These are phyloP conservation scores for Auricularia heimuer DNA, from an alignment of 768 basidiomycete genomes.

Conservation along the genomic window DNA sequence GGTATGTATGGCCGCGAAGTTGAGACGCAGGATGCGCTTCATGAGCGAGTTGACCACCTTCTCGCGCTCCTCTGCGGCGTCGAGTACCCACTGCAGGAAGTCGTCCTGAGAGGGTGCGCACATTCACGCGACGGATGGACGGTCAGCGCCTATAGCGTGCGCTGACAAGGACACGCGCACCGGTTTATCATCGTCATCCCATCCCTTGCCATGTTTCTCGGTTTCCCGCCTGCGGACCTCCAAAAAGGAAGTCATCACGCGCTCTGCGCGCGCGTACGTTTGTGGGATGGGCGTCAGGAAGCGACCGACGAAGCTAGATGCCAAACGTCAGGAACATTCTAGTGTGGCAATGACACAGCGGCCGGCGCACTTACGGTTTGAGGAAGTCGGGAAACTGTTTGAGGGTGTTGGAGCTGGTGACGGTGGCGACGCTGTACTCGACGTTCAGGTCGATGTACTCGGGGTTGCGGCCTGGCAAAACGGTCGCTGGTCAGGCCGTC, in stretches of 20 bases:
- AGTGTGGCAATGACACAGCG: neutral
- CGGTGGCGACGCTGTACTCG: constrained; percentile 27
- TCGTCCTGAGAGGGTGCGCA: constrained; percentile 27
- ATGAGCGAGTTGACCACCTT: constrained; percentile 24
- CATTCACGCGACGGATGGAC: too few species aligned
- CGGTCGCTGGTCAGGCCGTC: too few species aligned
- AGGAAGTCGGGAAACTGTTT: constrained; percentile 13
- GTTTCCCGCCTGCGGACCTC: constrained; percentile 18
- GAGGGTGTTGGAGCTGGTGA: constrained; percentile 15
- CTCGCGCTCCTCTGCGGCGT: constrained; percentile 24
- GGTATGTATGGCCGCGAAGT: constrained; percentile 17
- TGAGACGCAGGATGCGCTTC: constrained; percentile 23
- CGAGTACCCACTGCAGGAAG: constrained; percentile 37
- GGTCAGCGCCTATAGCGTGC: too few species aligned
- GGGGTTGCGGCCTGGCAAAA: neutral
- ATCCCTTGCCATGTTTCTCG: constrained; percentile 17
- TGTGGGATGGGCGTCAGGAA: constrained; percentile 3
- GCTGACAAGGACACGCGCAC: too few species aligned
- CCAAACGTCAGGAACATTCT: too few species aligned
- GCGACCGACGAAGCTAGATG: constrained; percentile 1
- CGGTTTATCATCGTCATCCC: constrained; percentile 26
- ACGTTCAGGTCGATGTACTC: constrained; percentile 15
- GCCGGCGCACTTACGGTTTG: constrained; percentile 5
- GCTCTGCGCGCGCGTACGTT: constrained; percentile 6
- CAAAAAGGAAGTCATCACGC: constrained; percentile 21